Evolutionary conservation across 2,329 filamentous ascomycete genomes (phyloP), one percentile per base, ranked within the genome.

Genomic region (Calcarisporium arbuscula): DNA sequence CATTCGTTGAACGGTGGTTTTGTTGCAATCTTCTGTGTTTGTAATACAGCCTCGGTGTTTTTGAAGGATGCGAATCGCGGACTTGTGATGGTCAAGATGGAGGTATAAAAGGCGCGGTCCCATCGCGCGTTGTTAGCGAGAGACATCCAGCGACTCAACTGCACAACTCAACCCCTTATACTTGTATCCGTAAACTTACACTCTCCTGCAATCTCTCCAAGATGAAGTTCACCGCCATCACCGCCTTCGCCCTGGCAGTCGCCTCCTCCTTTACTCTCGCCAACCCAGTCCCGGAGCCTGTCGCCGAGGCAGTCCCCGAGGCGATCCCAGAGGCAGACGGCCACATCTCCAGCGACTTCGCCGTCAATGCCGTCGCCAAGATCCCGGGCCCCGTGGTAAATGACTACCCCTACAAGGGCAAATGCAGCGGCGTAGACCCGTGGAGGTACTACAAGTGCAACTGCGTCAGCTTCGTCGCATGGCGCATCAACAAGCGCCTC

Each of bases 391-490:
- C 35, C 8, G 26, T 34, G 38, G 34, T 23, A 19, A 33, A 47
- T 35, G 45, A 47, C 41, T 47, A 47, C 33, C 45, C 43, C 16
- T 47, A 47, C 39, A 37, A 36, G 32, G 36, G 35, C 29, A 34
- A 38, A 32, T 47, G 45, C 21, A 35, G 43, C 6, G 28, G 30
- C 21, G 38, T 19, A 16, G 45, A 47, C 27, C 32, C 28, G n/a
- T 47, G 41, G 38, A 32, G 30, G 14, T 47, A 36, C 32, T 42
- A 33, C 36, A 44, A 39, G 30, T 47, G 43, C 39, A 36, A 44
- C 27, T 45, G 43, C 39, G 42, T 41, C 25, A 45, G 43, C 35
- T 47, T 47, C 33, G 45, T 45, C 16, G 45, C 45, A 14, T 47
- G 37, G 32, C 45, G 45, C 30, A 38, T 47, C 34, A 47, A 45